Conservation (phyloP, 306 rosid species). For the Medicago ruthenica region DNA sequence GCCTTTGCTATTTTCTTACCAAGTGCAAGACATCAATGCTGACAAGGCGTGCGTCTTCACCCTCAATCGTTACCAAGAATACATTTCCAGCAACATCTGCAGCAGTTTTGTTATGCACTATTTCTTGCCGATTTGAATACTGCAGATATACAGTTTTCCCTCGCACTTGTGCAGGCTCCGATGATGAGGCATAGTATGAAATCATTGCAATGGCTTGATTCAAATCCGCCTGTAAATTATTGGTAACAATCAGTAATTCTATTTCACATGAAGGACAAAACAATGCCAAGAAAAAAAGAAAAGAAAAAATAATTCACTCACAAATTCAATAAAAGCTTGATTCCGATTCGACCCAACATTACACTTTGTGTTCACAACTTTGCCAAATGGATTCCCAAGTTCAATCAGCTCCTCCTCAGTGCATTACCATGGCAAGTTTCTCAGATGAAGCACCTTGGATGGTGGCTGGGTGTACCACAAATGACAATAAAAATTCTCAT, state of each 20-base stretch:
- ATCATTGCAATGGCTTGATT: conserved; percentile 99
- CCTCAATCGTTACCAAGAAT: conserved; percentile 93
- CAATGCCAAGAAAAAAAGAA: neutral
- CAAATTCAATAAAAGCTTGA: conserved; percentile 98
- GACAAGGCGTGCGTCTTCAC: conserved; percentile 94
- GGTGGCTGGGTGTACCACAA: conserved; percentile 98
- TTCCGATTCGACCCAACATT: conserved; percentile 97
- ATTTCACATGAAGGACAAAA: neutral
- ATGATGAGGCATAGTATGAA: conserved; percentile 94
- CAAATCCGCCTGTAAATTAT: conserved; percentile 71
- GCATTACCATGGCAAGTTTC: conserved; percentile 99
- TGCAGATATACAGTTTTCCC: conserved; percentile 98
- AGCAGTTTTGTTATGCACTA: conserved; percentile 97
- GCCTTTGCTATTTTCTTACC: conserved; percentile 78
- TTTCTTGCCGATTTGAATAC: conserved; percentile 98
- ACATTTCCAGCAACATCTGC: conserved; percentile 99
- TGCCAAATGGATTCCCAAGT: conserved; percentile 99
- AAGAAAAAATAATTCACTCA: conserved; percentile 45
- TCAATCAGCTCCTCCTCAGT: conserved; percentile 93
- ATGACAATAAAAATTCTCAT: too few species aligned
- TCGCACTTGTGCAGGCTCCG: conserved; percentile 98
- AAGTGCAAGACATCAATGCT: conserved; percentile 97
- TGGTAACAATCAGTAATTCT: neutral
- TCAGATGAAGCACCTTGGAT: conserved; percentile 95
- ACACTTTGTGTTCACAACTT: conserved; percentile 98